Percentiles rank a stretch among this genome's conserved stretches.
These are phyloP conservation scores for Saccharomycopsis oosterbeekiorum DNA, from an alignment of 805 yeast species.

Conservation along the genomic window DNA sequence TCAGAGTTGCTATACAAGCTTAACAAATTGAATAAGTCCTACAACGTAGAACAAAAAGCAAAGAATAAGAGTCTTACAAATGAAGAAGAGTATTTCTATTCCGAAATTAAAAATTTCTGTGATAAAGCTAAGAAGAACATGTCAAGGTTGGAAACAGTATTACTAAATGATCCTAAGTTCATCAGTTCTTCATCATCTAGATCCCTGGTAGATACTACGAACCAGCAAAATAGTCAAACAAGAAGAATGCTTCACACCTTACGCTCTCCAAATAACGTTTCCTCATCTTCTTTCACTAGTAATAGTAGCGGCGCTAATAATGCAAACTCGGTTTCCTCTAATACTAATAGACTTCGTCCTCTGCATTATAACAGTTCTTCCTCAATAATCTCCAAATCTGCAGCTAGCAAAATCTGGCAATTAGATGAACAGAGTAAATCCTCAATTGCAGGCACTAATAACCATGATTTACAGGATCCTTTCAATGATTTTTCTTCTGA, in stretches of 20 bases:
- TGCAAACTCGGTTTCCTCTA: background rate
- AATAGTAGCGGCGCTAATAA: slow-evolving; percentile 12
- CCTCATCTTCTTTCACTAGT: background rate
- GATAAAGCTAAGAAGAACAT: slow-evolving; percentile 13
- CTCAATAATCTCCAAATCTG: slow-evolving; percentile 22
- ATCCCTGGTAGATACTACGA: background rate
- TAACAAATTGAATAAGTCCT: slow-evolving; percentile 39
- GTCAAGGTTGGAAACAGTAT: slow-evolving; percentile 10
- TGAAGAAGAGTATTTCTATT: slow-evolving; percentile 13
- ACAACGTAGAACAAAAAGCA: slow-evolving; percentile 3
- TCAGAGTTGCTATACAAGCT: slow-evolving; percentile 48
- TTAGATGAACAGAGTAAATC: slow-evolving; percentile 10
- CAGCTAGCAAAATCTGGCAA: slow-evolving; percentile 22
- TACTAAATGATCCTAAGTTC: slow-evolving; percentile 8
- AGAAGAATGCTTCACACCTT: slow-evolving; percentile 28
- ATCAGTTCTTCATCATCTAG: background rate
- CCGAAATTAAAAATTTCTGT: slow-evolving; percentile 10
- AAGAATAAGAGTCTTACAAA: slow-evolving; percentile 1
- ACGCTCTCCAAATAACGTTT: slow-evolving; percentile 21
- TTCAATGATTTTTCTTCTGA: slow-evolving; percentile 15
- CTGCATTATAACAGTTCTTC: slow-evolving; percentile 17
- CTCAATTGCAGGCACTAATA: background rate
- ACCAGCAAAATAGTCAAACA: slow-evolving; percentile 19
- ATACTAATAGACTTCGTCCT: background rate
- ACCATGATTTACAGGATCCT: background rate